These are phyloP conservation scores for Plectosphaerella cucumerina DNA, from an alignment of 2,329 filamentous ascomycete genomes.

Conservation along the genomic window DNA sequence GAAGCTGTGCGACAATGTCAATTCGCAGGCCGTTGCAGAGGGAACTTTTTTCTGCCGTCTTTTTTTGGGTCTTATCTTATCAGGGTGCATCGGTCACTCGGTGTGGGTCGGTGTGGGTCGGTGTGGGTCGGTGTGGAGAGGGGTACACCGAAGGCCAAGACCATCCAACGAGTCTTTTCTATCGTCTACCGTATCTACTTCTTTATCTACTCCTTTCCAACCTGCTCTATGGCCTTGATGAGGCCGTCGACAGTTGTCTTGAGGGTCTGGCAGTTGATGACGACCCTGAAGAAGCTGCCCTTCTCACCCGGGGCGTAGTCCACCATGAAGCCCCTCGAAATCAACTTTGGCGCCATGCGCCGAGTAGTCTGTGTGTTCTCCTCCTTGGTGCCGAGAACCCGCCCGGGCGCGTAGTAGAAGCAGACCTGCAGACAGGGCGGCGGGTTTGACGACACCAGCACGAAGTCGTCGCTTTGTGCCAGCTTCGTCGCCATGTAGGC, in stretches of 20 bases:
- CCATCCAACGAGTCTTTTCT: background rate
- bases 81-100: background rate
- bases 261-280: constrained; percentile 54
- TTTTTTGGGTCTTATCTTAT: constrained; percentile 19
- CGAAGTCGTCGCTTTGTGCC: constrained; percentile 52
- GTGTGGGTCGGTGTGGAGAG: background rate
- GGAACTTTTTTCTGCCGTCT: constrained; percentile 2
- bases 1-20: constrained; percentile 3
- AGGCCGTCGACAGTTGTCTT: constrained; percentile 48
- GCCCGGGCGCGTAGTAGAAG: constrained; percentile 75
- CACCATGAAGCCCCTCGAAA: constrained; percentile 53
- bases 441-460: constrained; percentile 69
- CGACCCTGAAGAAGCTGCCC: constrained; percentile 56
- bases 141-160: background rate
- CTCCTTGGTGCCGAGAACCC: constrained; percentile 37
- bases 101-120: background rate
- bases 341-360: constrained; percentile 42
- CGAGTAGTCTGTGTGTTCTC: constrained; percentile 47
- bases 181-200: background rate
- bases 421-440: constrained; percentile 91
- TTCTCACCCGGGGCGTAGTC: constrained; percentile 55
- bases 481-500: constrained; percentile 62
- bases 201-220: constrained; percentile 25
- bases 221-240: constrained; percentile 47
- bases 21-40: background rate